phyloP scores from a whole-genome alignment of 2,329 filamentous ascomycete genomes.

The Lasiodiplodia hormozganensis region DNA sequence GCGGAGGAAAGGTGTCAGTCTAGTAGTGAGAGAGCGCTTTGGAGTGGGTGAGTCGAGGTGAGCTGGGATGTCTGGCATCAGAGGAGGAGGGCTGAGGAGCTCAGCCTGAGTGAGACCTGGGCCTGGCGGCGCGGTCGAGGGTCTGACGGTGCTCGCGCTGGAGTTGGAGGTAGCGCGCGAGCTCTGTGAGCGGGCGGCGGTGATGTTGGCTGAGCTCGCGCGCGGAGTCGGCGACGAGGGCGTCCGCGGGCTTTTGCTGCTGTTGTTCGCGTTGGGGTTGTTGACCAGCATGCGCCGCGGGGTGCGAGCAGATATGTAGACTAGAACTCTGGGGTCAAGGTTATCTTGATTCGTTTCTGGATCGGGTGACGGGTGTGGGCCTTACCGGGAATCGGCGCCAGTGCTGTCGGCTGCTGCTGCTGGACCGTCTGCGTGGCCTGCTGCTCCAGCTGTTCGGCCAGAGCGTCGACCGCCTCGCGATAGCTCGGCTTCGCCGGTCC shows the following conservation, averaged over 20 bases:
- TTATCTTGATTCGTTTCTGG: not conserved
- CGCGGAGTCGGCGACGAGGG: not conserved
- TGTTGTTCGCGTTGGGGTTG: too few species aligned
- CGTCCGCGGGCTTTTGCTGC: not conserved
- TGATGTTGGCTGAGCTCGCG: not conserved
- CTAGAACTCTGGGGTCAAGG: not conserved
- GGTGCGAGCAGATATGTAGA: not conserved
- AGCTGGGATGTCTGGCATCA: not conserved
- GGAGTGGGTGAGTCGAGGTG: not conserved
- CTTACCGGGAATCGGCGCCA: not conserved
- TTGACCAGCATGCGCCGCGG: too few species aligned
- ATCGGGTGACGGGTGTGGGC: too few species aligned
- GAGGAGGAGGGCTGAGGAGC: not conserved
- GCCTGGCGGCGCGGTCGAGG: not conserved
- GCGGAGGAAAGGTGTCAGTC: not conserved
- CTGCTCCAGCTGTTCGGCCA: not conserved
- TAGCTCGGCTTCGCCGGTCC: not conserved
- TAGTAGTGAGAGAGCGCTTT: not conserved
- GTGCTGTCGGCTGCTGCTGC: not conserved
- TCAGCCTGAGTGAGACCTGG: not conserved
- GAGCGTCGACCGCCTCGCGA: not conserved
- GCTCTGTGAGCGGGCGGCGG: not conserved
- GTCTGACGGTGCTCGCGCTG: conserved; percentile 2
- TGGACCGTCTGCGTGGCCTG: not conserved
- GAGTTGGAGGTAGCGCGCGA: not conserved